Conservation (phyloP, 2,329 filamentous ascomycete species). For the Penicillium griseofulvum region DNA sequence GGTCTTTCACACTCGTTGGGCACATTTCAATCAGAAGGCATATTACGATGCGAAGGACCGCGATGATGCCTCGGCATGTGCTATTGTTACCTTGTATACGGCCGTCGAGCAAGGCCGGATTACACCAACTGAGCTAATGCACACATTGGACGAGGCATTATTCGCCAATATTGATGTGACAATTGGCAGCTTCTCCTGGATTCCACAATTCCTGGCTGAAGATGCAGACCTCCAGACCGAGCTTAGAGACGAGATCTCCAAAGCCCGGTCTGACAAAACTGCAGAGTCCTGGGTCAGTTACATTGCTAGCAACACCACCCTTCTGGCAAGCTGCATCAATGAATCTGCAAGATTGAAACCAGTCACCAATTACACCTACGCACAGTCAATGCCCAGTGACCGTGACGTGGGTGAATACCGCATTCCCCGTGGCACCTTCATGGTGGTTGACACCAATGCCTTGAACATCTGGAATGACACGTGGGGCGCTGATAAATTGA, state of each 20-base stretch:
- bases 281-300: conserved; percentile 28
- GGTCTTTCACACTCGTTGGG: conserved; percentile 33
- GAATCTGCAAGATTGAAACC: conserved; percentile 44
- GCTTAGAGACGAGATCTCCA: conserved; percentile 18
- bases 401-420: conserved; percentile 35
- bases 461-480: conserved; percentile 42
- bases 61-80: background rate
- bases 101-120: conserved; percentile 22
- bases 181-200: conserved; percentile 45
- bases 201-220: conserved; percentile 43
- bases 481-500: conserved; percentile 40
- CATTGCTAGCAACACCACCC: conserved; percentile 22
- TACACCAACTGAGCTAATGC: conserved; percentile 32
- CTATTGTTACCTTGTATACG: conserved; percentile 9
- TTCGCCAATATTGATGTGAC: conserved; percentile 52
- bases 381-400: conserved; percentile 40
- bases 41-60: conserved; percentile 1
- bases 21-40: conserved; percentile 34
- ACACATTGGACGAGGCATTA: conserved; percentile 49
- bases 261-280: background rate
- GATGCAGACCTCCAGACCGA: conserved; percentile 32
- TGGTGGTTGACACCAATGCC: conserved; percentile 46
- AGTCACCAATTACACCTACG: conserved; percentile 43
- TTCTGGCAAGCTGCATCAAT: conserved; percentile 37
- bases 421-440: conserved; percentile 40